Conservation (phyloP, 805 yeast genomes). For the Yarrowia hollandica region DNA sequence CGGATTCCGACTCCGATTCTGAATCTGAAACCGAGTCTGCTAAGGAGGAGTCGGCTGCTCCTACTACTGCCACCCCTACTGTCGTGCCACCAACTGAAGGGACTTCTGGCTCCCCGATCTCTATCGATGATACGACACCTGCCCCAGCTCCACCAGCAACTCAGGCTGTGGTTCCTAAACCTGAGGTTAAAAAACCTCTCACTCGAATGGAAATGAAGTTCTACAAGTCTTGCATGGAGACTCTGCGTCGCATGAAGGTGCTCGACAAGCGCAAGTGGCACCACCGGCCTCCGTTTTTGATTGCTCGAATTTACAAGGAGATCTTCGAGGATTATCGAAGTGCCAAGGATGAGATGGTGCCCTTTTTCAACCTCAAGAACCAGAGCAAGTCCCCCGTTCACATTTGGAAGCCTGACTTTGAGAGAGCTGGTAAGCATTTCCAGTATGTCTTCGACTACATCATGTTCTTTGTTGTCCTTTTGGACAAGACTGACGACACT, state of each 20-base stretch:
- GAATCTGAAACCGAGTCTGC: neutral
- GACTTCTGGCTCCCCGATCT: neutral
- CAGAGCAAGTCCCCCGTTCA: constrained; percentile 64
- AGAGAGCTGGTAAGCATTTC: constrained; percentile 91
- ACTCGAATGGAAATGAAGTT: constrained; percentile 9
- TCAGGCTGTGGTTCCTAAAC: neutral
- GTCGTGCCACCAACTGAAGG: neutral
- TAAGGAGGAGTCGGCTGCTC: neutral
- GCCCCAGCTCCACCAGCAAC: too few species aligned
- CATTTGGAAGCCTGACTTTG: constrained; percentile 92
- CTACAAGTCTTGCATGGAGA: constrained; percentile 46
- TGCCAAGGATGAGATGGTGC: constrained; percentile 65
- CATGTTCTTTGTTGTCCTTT: constrained; percentile 57
- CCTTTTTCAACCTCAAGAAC: constrained; percentile 64
- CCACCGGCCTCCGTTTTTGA: constrained; percentile 74
- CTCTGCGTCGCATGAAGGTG: constrained; percentile 50
- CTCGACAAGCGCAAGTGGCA: constrained; percentile 89
- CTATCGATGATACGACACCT: neutral
- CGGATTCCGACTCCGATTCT: neutral
- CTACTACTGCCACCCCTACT: neutral
- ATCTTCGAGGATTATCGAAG: constrained; percentile 52
- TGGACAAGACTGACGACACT: constrained; percentile 56
- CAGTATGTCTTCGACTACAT: constrained; percentile 72
- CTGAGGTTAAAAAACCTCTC: neutral
- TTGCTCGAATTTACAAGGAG: constrained; percentile 61